phyloP scores from a whole-genome alignment of 129 eudicot genomes.

The Escallonia herrerae region DNA sequence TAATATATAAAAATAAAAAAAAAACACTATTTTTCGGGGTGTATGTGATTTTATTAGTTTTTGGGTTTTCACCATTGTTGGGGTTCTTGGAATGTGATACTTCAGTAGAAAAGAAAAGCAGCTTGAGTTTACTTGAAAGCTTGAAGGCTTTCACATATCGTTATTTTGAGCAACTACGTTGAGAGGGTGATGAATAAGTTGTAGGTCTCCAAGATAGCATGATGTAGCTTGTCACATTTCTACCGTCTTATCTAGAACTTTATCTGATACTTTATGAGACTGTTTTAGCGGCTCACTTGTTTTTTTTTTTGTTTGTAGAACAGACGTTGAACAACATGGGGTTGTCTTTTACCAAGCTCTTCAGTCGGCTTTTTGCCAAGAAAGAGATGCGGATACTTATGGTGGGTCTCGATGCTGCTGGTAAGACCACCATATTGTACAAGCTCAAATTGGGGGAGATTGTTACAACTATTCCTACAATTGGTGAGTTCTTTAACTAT shows the following conservation, averaged over 20 bases:
- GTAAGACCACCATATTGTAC: conserved; percentile 40
- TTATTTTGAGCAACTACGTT: too few species aligned
- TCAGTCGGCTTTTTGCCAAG: conserved; percentile 44
- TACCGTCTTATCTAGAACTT: background rate
- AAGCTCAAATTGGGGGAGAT: conserved; percentile 41
- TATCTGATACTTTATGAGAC: background rate
- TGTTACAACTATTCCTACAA: conserved; percentile 41
- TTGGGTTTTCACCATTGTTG: too few species aligned
- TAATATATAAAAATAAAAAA: too few species aligned
- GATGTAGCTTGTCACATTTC: too few species aligned
- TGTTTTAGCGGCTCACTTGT: background rate
- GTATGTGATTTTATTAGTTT: too few species aligned
- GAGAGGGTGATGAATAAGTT: too few species aligned
- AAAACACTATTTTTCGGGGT: too few species aligned
- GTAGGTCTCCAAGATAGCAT: too few species aligned
- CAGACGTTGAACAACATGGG: conserved; percentile 28
- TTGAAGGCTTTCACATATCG: too few species aligned
- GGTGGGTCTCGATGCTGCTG: conserved; percentile 48
- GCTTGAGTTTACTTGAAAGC: too few species aligned
- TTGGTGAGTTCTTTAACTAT: conserved; percentile 20
- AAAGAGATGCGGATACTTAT: conserved; percentile 40
- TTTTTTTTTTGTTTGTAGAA: background rate
- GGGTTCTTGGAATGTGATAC: too few species aligned
- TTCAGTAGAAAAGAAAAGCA: too few species aligned
- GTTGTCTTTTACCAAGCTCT: conserved; percentile 38